Conservation (phyloP, 1,284 basidiomycete genomes). For the Blastosporella zonata region DNA sequence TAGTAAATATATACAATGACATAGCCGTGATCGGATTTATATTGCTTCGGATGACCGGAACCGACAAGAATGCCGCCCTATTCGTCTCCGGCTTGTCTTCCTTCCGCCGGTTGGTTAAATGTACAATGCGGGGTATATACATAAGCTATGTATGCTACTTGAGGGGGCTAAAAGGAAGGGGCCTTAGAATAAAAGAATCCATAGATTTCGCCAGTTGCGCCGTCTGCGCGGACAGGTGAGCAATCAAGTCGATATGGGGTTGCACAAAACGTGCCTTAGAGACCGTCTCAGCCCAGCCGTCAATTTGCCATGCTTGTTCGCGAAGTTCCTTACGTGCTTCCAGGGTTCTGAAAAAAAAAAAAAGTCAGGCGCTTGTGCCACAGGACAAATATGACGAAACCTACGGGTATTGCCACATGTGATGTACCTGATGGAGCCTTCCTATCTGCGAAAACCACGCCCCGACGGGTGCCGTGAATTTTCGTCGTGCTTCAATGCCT, state of each 20-base stretch:
- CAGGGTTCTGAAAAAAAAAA: constrained; percentile 52
- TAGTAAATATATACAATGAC: constrained; percentile 5
- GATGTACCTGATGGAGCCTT: constrained; percentile 85
- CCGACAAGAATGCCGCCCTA: neutral
- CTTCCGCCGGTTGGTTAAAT: neutral
- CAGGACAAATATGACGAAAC: constrained; percentile 29
- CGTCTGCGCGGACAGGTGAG: constrained; percentile 50
- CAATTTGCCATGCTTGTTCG: constrained; percentile 88
- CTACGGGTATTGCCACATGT: constrained; percentile 92
- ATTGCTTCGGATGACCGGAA: constrained; percentile 1
- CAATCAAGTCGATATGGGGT: constrained; percentile 3
- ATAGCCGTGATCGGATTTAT: constrained; percentile 9
- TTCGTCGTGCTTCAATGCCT: constrained; percentile 85
- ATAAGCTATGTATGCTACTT: constrained; percentile 47
- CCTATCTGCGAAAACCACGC: constrained; percentile 96
- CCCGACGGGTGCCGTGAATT: constrained; percentile 83
- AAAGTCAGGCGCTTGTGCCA: constrained; percentile 2
- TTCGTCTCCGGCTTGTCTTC: neutral
- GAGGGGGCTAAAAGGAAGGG: constrained; percentile 77
- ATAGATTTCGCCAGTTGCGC: constrained; percentile 73
- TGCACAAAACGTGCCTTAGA: constrained; percentile 60
- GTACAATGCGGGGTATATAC: constrained; percentile 10
- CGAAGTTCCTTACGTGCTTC: constrained; percentile 79
- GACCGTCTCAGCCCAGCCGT: constrained; percentile 93
- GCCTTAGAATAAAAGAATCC: constrained; percentile 74